Percentiles rank a stretch among this genome's conserved stretches.
These are phyloP conservation scores for Amaranthus hypochondriacus DNA, from an alignment of 148 eudicot species.

Conservation along the genomic window DNA sequence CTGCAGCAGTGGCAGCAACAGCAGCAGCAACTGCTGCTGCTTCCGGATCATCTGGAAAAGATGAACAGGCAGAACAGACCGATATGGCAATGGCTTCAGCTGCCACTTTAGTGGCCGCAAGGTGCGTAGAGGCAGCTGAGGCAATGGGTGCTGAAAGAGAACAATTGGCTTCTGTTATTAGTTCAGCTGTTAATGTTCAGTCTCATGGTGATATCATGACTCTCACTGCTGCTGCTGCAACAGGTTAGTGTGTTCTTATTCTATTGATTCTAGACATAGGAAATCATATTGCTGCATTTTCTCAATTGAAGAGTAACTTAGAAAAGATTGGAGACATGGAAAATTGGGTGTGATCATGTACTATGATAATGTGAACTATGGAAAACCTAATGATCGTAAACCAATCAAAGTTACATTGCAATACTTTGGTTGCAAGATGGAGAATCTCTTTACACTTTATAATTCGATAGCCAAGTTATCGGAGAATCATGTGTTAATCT, in stretches of 20 bases:
- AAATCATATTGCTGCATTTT: not conserved
- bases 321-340: no score
- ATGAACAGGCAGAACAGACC: constrained; percentile 64
- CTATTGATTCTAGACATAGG: not conserved
- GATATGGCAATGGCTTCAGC: constrained; percentile 86
- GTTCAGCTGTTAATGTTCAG: constrained; percentile 83
- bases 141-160: constrained; percentile 85
- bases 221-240: constrained; percentile 94
- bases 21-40: constrained; percentile 78
- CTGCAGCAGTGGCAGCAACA: constrained; percentile 80
- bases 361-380: not conserved
- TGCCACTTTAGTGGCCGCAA: constrained; percentile 85
- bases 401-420: no score
- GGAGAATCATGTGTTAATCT: no score
- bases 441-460: no score
- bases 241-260: constrained; percentile 37
- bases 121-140: constrained; percentile 93
- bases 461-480: no score
- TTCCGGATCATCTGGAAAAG: constrained; percentile 47
- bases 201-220: constrained; percentile 80
- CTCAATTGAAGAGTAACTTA: not conserved
- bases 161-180: constrained; percentile 61
- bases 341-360: no score
- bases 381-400: no score
- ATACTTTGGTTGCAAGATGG: no score